phyloP scores from a whole-genome alignment of 192 early-diverging fungal genomes.

The Umbelopsis vinacea region DNA sequence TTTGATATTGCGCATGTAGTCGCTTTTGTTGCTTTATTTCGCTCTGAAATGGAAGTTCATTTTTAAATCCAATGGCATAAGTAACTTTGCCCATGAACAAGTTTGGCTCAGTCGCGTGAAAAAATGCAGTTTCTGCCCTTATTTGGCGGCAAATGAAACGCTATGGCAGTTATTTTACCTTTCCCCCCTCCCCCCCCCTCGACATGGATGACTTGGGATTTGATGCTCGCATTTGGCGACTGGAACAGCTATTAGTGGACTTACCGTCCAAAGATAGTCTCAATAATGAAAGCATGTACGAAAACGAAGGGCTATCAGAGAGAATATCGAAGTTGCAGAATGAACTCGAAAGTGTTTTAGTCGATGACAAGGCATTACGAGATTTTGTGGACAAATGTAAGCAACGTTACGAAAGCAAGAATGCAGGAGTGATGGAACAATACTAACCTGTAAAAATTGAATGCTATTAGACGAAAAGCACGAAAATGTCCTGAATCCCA shows the following conservation, averaged over 20 bases:
- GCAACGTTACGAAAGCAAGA: neutral
- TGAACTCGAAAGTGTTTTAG: conserved; percentile 33
- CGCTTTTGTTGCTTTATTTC: conserved; percentile 24
- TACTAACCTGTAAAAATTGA: neutral
- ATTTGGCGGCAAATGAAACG: neutral
- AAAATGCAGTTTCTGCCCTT: neutral
- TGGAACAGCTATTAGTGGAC: conserved; percentile 32
- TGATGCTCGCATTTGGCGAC: conserved; percentile 34
- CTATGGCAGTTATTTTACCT: neutral
- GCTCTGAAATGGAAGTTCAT: conserved; percentile 18
- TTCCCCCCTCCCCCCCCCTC: no score
- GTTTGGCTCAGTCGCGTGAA: neutral
- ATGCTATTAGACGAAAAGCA: conserved; percentile 32
- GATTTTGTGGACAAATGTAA: conserved; percentile 46
- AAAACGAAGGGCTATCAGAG: conserved; percentile 7
- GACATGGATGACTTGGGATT: conserved; percentile 41
- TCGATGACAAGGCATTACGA: conserved; percentile 38
- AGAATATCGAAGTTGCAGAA: conserved; percentile 32
- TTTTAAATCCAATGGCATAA: conserved; percentile 30
- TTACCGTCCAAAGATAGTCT: neutral
- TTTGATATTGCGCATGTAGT: neutral
- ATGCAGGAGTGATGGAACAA: neutral
- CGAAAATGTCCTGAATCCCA: conserved; percentile 41
- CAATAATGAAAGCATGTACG: neutral
- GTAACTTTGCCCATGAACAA: conserved; percentile 35